These are phyloP conservation scores for Exophiala lecanii-corni DNA, from an alignment of 2,329 filamentous ascomycete genomes.

Conservation along the genomic window DNA sequence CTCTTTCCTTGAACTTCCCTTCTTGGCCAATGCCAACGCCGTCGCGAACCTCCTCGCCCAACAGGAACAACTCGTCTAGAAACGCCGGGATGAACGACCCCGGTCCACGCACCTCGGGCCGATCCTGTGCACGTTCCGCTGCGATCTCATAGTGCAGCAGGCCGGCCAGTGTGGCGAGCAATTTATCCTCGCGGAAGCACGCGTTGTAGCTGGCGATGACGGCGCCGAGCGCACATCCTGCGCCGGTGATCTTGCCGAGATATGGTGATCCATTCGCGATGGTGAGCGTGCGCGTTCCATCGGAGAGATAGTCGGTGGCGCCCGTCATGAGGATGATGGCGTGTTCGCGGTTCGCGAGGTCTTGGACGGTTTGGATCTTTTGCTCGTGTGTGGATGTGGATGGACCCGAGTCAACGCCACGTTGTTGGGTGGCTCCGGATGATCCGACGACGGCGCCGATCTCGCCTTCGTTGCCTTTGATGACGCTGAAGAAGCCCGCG, in stretches of 20 bases:
- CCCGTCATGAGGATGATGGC: constrained; percentile 81
- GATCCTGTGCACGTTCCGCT: constrained; percentile 60
- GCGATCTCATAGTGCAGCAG: constrained; percentile 74
- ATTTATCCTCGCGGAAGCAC: constrained; percentile 56
- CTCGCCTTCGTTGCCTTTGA: constrained; percentile 93
- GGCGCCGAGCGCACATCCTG: constrained; percentile 81
- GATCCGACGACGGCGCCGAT: constrained; percentile 68
- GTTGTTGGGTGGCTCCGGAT: constrained; percentile 54
- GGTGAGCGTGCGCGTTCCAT: constrained; percentile 63
- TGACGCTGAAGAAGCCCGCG: constrained; percentile 73
- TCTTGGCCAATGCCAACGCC: constrained; percentile 37
- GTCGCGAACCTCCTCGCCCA: constrained; percentile 45
- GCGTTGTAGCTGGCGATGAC: constrained; percentile 72
- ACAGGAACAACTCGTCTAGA: constrained; percentile 62
- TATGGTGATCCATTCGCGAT: constrained; percentile 71
- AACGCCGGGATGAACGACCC: constrained; percentile 84
- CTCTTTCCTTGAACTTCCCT: constrained; percentile 2
- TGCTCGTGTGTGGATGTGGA: constrained; percentile 51
- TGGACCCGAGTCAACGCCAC: constrained; percentile 74
- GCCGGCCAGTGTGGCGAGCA: constrained; percentile 69
- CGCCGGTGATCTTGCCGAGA: constrained; percentile 47
- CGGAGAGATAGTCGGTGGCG: constrained; percentile 68
- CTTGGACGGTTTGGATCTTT: constrained; percentile 58
- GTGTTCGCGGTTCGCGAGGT: constrained; percentile 63
- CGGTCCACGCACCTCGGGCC: constrained; percentile 66